phyloP scores from a whole-genome alignment of 495 filamentous ascomycete genomes.

The Penicillium canescens region DNA sequence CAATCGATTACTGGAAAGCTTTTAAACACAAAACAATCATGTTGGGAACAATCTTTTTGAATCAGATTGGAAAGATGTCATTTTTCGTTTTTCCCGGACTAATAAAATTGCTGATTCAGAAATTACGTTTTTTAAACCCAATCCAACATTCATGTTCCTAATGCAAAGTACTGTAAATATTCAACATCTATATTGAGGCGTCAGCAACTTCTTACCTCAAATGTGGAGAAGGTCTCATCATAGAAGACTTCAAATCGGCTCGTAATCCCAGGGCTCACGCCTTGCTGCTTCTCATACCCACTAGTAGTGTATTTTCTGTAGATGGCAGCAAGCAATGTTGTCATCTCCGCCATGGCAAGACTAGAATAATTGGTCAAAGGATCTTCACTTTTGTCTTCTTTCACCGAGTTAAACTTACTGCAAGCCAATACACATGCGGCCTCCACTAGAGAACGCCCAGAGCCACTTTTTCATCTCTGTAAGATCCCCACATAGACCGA shows the following conservation, averaged over 20 bases:
- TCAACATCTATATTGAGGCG: too few species aligned
- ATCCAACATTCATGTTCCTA: too few species aligned
- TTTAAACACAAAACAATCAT: too few species aligned
- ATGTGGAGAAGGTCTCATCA: constrained; percentile 25
- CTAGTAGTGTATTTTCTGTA: constrained; percentile 35
- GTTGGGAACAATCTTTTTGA: too few species aligned
- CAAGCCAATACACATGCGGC: constrained; percentile 74
- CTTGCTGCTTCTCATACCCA: constrained; percentile 16
- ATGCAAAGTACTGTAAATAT: too few species aligned
- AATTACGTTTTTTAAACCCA: too few species aligned
- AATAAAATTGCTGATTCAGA: too few species aligned
- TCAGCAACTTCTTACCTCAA: not conserved
- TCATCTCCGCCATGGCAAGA: constrained; percentile 46
- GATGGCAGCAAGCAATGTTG: constrained; percentile 34
- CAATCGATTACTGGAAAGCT: too few species aligned
- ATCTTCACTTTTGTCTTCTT: too few species aligned
- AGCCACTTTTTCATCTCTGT: constrained; percentile 62
- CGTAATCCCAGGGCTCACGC: constrained; percentile 31
- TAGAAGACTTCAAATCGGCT: constrained; percentile 42
- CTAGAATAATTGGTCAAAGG: constrained; percentile 9
- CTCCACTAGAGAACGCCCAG: constrained; percentile 78
- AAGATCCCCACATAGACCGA: constrained; percentile 29
- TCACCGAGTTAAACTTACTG: constrained; percentile 27
- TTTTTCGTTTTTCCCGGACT: too few species aligned
- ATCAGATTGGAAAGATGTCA: too few species aligned